Base-by-base conservation (phyloP, 2,329 filamentous ascomycete genomes). In the Cercospora canescens region DNA sequence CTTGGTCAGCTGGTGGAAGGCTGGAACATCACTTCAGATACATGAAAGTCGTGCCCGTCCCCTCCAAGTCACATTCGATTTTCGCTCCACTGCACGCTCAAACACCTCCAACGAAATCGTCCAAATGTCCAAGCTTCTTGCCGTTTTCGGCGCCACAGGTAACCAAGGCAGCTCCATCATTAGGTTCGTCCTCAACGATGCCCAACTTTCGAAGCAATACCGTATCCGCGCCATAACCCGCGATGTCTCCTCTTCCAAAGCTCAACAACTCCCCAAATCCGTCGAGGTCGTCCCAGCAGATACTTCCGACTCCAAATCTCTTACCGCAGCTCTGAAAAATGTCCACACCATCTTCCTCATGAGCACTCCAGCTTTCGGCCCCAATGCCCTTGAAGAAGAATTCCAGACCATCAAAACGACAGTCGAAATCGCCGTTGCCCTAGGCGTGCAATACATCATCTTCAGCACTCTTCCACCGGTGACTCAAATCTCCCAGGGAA, bases 161-260 rank as follows among this genome's bases (percentile, higher is more conserved):
- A 81, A 83, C 65, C 87, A 89, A 76, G 87, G 87, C 61, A 82
- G 83, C 64, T 85, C 85, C 4, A 80, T 88, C 55, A 82, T 85
- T 55, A 73, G 76, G 11, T 70, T 72, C 37, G 73, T 85, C 21
- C 76, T 83, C 6, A 67, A 71, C 28, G 78, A 81, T 72, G 73
- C 83, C 0, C 75, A 80, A 62, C 76, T 84, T 2, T 80, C 79
- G 9, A 76, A 79, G 39, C 70, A 79, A 34, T 87, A 82, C 79
- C 73, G 76, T 3, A 77, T 89, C 55, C 84, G 86, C 37, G 87
- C 79, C 45, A 78, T 88, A 18, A 86, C 86, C 2, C 83, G 87
- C 55, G 78, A 86, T 66, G 63, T 75, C 2, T 73, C 75, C 3
- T 81, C 80, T 37, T 71, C 80, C 0, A 76, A 76, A 0, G 80